A percentile compares a stretch with the other conserved stretches of the same genome.
These are phyloP conservation scores for Ceriops decandra DNA, from an alignment of 345 rosid genomes.

Conservation along the genomic window DNA sequence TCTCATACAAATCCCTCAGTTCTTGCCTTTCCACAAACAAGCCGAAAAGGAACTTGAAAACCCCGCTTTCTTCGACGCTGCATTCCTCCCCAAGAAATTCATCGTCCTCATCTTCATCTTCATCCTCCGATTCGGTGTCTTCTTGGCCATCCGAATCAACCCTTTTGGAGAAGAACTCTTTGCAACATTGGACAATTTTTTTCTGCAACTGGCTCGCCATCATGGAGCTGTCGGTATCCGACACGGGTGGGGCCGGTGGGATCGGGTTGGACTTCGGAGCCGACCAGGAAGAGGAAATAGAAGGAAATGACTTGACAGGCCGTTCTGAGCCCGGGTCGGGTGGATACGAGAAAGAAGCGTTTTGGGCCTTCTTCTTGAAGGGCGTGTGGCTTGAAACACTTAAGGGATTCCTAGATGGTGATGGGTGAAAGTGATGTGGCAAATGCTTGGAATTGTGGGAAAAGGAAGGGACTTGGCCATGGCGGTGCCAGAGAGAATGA, in stretches of 20 bases:
- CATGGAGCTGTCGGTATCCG: constrained; percentile 34
- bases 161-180: constrained; percentile 10
- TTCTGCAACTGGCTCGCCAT: constrained; percentile 27
- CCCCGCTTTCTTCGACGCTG: constrained; percentile 28
- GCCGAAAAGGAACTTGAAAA: constrained; percentile 39
- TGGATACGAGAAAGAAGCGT: background rate
- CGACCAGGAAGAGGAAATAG: no score
- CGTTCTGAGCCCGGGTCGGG: constrained; percentile 30
- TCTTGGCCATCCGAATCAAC: constrained; percentile 7
- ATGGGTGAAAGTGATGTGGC: background rate
- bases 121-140: background rate
- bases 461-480: constrained; percentile 50
- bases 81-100: constrained; percentile 26
- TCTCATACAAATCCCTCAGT: constrained; percentile 57
- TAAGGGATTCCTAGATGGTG: constrained; percentile 17
- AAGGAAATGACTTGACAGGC: constrained; percentile 34
- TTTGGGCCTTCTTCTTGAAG: constrained; percentile 12
- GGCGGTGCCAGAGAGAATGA: constrained; percentile 62
- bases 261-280: background rate
- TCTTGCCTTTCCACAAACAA: constrained; percentile 44
- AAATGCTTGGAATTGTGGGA: constrained; percentile 21
- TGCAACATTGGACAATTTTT: constrained; percentile 2
- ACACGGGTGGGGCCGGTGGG: constrained; percentile 1
- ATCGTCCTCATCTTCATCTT: constrained; percentile 29
- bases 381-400: constrained; percentile 26